phyloP scores from a whole-genome alignment of 1,284 basidiomycete genomes.

The Chalciporus piperatoides region DNA sequence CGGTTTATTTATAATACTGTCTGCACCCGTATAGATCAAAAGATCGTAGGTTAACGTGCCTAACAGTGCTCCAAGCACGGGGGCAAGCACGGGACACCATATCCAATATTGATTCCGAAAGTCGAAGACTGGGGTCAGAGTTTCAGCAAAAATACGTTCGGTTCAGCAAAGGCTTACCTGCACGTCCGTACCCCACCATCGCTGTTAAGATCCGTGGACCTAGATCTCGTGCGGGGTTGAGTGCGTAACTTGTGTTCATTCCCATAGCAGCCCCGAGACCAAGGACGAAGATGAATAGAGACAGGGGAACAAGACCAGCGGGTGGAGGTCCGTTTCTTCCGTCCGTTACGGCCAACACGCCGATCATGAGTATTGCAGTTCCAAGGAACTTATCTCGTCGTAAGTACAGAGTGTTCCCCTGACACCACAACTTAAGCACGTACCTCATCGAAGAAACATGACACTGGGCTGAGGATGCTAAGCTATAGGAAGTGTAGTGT shows the following conservation, averaged over 20 bases:
- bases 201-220: slow-evolving; percentile 59
- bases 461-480: slow-evolving; percentile 43
- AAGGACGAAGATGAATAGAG: slow-evolving; percentile 51
- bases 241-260: slow-evolving; percentile 55
- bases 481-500: slow-evolving; percentile 35
- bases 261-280: slow-evolving; percentile 54
- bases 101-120: slow-evolving; percentile 69
- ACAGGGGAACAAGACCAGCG: slow-evolving; percentile 49
- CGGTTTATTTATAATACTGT: slow-evolving; percentile 54
- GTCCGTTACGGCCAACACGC: slow-evolving; percentile 43
- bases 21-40: slow-evolving; percentile 51
- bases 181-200: slow-evolving; percentile 56
- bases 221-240: slow-evolving; percentile 65
- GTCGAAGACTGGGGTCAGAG: slow-evolving; percentile 37
- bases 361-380: slow-evolving; percentile 52
- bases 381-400: slow-evolving; percentile 43
- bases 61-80: slow-evolving; percentile 52
- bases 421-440: slow-evolving; percentile 8
- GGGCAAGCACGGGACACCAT: slow-evolving; percentile 65
- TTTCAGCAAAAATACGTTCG: background rate
- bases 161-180: slow-evolving; percentile 29
- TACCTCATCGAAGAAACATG: slow-evolving; percentile 61
- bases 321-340: slow-evolving; percentile 46
- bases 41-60: slow-evolving; percentile 53
- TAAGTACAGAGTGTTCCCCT: slow-evolving; percentile 19